Base-by-base conservation (phyloP, 768 basidiomycete species). In the Cyclocybe cylindracea region DNA sequence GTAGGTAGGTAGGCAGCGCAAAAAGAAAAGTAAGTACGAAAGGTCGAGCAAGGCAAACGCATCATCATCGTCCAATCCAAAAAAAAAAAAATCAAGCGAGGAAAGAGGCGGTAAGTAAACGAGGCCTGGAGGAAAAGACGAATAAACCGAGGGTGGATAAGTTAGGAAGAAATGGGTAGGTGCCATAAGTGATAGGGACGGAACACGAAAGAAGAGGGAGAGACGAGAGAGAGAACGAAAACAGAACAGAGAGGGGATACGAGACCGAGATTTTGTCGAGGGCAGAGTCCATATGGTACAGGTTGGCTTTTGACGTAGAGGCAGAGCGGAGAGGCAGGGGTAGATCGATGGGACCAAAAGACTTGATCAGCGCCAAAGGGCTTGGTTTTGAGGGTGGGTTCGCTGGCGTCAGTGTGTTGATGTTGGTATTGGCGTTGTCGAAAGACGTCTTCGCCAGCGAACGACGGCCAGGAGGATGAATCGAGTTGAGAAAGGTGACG, bases 61-160 rank as follows among this genome's bases (percentile, higher is more conserved):
- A 16, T 11, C 24, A 24, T 24, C 24, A 24, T 24, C 24, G 24
- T 24, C 24, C 24, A 24, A 24, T 24, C 24, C 16, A 16, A 18
- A 39, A 55, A 58, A 40, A 46, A 42, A 11, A 18, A 39, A 35
- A 39, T 38, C 38, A 50, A 41, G 33, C 35, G 46, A 39, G n/a
- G 14, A 46, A 44, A 47, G 46, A 55, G 44, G 31, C 43, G 10
- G 43, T 40, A 31, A 52, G 31, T 36, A 13, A 46, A 34, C 41
- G 29, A 34, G 39, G 18, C 32, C 24, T 39, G 39, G 24, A 40
- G 39, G 34, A 39, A 32, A 16, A 38, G 36, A 51, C 11, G 35
- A 52, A 31, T 16, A 42, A 36, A 35, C 13, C 36, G 19, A 48
- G 35, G 38, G 24, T 24, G 32, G 44, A 33, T 35, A 36, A 50